Evolutionary conservation across 2,329 filamentous ascomycete genomes (phyloP).

Genomic region (Monilinia vaccinii-corymbosi): DNA sequence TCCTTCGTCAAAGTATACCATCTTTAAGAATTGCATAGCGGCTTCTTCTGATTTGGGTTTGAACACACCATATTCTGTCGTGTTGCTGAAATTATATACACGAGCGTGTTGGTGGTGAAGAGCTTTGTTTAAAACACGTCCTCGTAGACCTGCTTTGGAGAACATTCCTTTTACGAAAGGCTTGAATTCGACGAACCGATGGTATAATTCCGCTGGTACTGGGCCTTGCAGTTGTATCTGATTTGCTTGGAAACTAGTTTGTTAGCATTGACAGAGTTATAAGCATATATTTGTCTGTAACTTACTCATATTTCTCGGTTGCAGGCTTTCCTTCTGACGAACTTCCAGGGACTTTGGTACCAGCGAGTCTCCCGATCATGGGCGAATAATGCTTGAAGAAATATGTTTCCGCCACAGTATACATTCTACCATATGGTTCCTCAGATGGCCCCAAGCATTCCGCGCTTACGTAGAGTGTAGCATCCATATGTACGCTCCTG

Average conservation of each 20-base stretch:
- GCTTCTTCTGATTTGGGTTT: slow-evolving; percentile 59
- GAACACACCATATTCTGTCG: slow-evolving; percentile 65
- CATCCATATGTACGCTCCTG: slow-evolving; percentile 56
- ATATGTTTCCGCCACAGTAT: slow-evolving; percentile 65
- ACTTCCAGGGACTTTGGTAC: slow-evolving; percentile 54
- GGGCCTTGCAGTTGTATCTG: slow-evolving; percentile 83
- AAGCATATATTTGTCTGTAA: slow-evolving; percentile 12
- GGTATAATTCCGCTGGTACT: slow-evolving; percentile 71
- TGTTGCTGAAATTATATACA: slow-evolving; percentile 79
- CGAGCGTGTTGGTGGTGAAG: slow-evolving; percentile 84
- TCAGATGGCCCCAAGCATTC: slow-evolving; percentile 70
- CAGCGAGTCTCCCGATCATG: slow-evolving; percentile 73
- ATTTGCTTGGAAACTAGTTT: slow-evolving; percentile 74
- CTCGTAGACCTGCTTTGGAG: slow-evolving; percentile 64
- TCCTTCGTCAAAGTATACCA: slow-evolving; percentile 79
- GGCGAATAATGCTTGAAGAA: slow-evolving; percentile 85
- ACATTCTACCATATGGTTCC: slow-evolving; percentile 58
- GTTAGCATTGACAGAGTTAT: slow-evolving; percentile 12
- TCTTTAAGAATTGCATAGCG: slow-evolving; percentile 70
- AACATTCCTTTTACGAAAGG: slow-evolving; percentile 90
- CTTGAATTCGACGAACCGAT: slow-evolving; percentile 87
- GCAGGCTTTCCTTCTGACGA: slow-evolving; percentile 42
- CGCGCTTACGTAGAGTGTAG: slow-evolving; percentile 62
- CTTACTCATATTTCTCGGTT: slow-evolving; percentile 69
- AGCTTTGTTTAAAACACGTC: slow-evolving; percentile 71